Evolutionary conservation across 176 grass and related monocot species (phyloP), one percentile per base, ranked within the genome.

Genomic region (Guadua angustifolia): DNA sequence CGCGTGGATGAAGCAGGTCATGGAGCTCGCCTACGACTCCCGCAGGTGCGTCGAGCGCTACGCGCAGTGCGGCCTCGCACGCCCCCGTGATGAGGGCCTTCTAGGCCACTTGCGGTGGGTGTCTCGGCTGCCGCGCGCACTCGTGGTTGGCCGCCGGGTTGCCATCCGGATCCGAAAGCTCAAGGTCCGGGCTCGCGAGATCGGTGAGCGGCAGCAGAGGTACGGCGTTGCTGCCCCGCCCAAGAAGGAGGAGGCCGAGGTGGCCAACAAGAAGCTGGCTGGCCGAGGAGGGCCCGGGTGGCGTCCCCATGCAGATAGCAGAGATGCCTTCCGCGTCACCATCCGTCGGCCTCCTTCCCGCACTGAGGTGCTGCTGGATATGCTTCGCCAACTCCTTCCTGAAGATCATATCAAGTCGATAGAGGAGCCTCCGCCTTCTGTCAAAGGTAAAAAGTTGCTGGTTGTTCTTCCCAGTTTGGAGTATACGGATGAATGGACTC

Each of bases 1-100:
- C 0, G 10, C 77, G 3, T 80, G 61, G 77, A 38, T 67, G 18
- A 21, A 66, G 45, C 77, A 80, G 18, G 62, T 80, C 45, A 52
- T 80, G 62, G 77, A 67, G 26, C 45, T 80, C 32, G 45, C 77
- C 18, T 52, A 11, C 5, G 77, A 79, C 11, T 79, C 61, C 10
- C 38, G 5, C 11, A 38, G 38, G 5, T 66, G 61, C 61, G 8
- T 79, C 0, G 26, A 36, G 5, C 26, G 19, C 61, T 79, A 66
- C 19, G 5, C 19, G 5, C 44, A 52, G 39, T 7, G 1, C 39
- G 39, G 39, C 39, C 39, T 5, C 4, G 35, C 35, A 36, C 35
- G 35, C 6, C 6, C 39, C 39, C 6, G 39, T 6, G 39, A 7
- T 40, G 7, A 40, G 39, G 39, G 40, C 25, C 24, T 0, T n/a